Percentiles rank a stretch among this genome's conserved stretches.
phyloP scores from a whole-genome alignment of 106 monocot genomes.

The Narthecium ossifragum region DNA sequence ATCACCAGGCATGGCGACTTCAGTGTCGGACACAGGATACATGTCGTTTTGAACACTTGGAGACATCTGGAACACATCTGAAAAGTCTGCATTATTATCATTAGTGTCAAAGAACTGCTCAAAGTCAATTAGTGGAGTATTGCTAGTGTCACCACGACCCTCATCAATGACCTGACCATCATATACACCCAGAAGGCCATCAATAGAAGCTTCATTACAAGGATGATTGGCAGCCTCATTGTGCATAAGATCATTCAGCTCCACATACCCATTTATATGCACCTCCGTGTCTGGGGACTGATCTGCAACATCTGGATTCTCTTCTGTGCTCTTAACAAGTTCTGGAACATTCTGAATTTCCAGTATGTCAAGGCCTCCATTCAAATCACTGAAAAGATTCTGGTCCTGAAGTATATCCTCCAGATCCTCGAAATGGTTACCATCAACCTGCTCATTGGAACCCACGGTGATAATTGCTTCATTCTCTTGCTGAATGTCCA shows the following conservation, averaged over 20 bases:
- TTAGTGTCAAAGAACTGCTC: conserved; percentile 17
- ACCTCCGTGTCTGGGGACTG: not conserved
- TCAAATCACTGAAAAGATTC: conserved; percentile 6
- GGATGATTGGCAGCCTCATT: not conserved
- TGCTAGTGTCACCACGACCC: conserved; percentile 5
- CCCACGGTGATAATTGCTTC: not conserved
- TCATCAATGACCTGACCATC: conserved; percentile 3
- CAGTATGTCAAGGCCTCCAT: conserved; percentile 10
- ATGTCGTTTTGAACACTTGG: conserved; percentile 2
- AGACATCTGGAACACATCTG: conserved; percentile 6
- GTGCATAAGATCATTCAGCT: conserved; percentile 25
- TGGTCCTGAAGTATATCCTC: conserved; percentile 12
- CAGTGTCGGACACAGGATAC: not conserved
- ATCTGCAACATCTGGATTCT: not conserved
- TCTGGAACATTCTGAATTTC: not conserved
- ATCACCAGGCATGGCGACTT: conserved; percentile 6
- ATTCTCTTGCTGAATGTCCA: conserved; percentile 1
- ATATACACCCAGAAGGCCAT: not conserved
- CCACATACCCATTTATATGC: conserved; percentile 24
- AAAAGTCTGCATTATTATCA: conserved; percentile 5
- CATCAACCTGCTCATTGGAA: conserved; percentile 7
- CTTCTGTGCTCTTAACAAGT: not conserved
- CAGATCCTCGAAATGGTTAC: not conserved
- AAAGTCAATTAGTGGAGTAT: conserved; percentile 1
- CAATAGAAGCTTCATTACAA: not conserved